phyloP scores from a whole-genome alignment of 2,329 filamentous ascomycete genomes.

The Phaeosphaeria sp. region DNA sequence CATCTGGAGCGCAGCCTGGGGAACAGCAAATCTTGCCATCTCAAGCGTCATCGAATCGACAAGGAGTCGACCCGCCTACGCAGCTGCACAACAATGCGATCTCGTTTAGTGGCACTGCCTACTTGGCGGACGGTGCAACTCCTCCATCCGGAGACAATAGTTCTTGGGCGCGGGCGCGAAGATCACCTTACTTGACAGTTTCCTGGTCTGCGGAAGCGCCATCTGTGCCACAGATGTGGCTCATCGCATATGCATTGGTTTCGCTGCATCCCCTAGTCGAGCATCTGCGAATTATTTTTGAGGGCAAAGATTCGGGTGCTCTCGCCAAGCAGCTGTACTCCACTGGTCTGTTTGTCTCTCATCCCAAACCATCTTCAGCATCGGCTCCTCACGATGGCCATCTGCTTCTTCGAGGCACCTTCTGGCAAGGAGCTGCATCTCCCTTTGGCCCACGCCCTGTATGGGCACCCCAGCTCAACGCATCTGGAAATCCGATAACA shows the following conservation, averaged over 20 bases:
- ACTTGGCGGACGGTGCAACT: constrained; percentile 28
- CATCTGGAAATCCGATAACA: constrained; percentile 48
- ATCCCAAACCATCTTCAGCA: constrained; percentile 48
- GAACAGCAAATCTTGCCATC: constrained; percentile 32
- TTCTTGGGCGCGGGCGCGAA: constrained; percentile 54
- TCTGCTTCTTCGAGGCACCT: constrained; percentile 59
- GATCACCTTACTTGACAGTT: constrained; percentile 52
- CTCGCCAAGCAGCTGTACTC: constrained; percentile 51
- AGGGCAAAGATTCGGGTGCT: constrained; percentile 45
- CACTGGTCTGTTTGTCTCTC: constrained; percentile 53
- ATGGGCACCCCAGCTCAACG: constrained; percentile 47
- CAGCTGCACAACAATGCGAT: constrained; percentile 36
- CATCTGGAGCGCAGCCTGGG: constrained; percentile 24
- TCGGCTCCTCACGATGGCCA: constrained; percentile 49
- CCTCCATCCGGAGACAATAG: constrained; percentile 44
- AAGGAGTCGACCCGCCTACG: constrained; percentile 30
- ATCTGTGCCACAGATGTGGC: constrained; percentile 56
- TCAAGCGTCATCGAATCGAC: constrained; percentile 19
- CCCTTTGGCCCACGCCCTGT: constrained; percentile 51
- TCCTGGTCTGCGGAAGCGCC: constrained; percentile 52
- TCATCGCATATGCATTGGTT: constrained; percentile 55
- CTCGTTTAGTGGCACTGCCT: constrained; percentile 39
- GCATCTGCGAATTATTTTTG: constrained; percentile 52
- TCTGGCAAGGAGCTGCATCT: constrained; percentile 55
- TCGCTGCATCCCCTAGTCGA: constrained; percentile 54